Evolutionary conservation across 129 eudicot species (phyloP), one percentile per base, ranked within the genome.

Genomic region (Arctium minus): DNA sequence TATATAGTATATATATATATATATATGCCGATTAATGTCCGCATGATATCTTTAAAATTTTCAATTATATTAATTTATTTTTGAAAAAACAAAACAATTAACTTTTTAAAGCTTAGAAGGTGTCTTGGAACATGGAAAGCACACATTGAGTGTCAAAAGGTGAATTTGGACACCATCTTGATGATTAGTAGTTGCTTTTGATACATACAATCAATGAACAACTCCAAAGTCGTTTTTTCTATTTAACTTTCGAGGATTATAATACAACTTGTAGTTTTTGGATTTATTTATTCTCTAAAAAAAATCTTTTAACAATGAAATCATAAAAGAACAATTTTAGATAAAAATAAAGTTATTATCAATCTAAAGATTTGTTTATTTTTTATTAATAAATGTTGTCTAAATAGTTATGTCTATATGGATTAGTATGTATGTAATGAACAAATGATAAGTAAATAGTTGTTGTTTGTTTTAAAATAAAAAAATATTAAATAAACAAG

Each of bases 91-190:
- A 32, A 56, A 33, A 77, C 4, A 31, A 77, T 32, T 5, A 9
- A 17, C 29, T 50, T 3, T 70, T 5, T 48, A 35, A 77, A 70
- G 44, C 36, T 71, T 71, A 8, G 74, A 32, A 65, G 75, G 80
- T 36, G 65, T 62, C 78, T 50, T 50, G 78, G 65, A 83, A 76
- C 82, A 70, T 83, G 86, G 78, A 70, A 76, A 83, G 53, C 60
- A 72, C 82, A 76, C 44, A 83, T 77, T 27, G 8, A 70, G 72
- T 76, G 86, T 83, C 82, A 50, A 83, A 83, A 83, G 72, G 62
- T 44, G 48, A 77, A 70, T 64, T 83, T 83, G 86, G 70, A 30
- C 77, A 83, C 71, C 72, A 53, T 30, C 73, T 77, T 83, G 81
- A 83, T 83, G 65, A 83, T 83, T 76, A 76, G 77, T 77, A 70